A percentile compares a stretch with the other conserved stretches of the same genome.
These are phyloP conservation scores for Amanita thiersii DNA, from an alignment of 768 basidiomycete genomes.

Conservation along the genomic window DNA sequence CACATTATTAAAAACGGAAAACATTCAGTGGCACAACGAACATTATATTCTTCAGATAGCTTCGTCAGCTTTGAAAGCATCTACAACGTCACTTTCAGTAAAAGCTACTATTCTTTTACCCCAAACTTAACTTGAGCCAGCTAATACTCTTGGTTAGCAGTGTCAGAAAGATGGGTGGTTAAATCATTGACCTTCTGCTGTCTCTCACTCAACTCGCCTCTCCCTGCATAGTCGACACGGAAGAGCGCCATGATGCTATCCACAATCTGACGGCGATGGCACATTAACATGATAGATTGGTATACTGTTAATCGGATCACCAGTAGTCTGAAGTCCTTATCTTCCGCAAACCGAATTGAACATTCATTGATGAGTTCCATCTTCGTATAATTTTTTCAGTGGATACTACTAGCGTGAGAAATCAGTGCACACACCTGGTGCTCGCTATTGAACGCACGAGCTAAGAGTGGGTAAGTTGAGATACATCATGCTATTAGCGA, in stretches of 20 bases:
- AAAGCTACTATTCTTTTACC: not conserved
- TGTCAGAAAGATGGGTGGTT: not conserved
- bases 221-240: conserved; percentile 85
- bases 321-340: conserved; percentile 73
- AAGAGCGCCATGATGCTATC: conserved; percentile 98
- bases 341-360: conserved; percentile 82
- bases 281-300: conserved; percentile 9
- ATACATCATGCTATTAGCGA: not conserved
- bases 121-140: conserved; percentile 61
- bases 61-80: conserved; percentile 91
- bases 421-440: conserved; percentile 56
- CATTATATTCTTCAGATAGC: conserved; percentile 89
- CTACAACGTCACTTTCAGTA: conserved; percentile 23
- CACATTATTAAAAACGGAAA: not conserved
- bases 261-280: conserved; percentile 51
- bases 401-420: conserved; percentile 5
- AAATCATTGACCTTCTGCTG: conserved; percentile 69
- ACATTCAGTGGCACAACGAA: conserved; percentile 18
- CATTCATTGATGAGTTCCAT: conserved; percentile 92
- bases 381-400: conserved; percentile 22
- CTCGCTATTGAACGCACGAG: conserved; percentile 87
- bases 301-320: conserved; percentile 22
- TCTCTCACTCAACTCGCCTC: conserved; percentile 90
- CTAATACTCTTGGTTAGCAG: conserved; percentile 25
- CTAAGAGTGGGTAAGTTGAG: conserved; percentile 28